Conservation (phyloP, 805 yeast species). For the Candida maesae region DNA sequence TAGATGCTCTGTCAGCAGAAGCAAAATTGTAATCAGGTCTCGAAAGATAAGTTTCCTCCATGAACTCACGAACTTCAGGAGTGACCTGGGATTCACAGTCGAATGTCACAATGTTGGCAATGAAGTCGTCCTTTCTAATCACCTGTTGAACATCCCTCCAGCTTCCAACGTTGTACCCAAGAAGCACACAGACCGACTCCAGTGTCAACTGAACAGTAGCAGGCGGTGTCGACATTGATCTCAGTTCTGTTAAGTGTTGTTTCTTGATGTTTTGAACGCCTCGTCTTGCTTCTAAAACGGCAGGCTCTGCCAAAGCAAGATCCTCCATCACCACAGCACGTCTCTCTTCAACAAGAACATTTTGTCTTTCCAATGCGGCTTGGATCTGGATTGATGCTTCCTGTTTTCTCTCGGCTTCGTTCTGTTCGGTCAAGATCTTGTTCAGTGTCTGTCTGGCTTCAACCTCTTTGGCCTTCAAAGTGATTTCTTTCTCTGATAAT, state of each 20-base stretch:
- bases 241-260: slow-evolving; percentile 82
- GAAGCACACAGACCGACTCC: slow-evolving; percentile 82
- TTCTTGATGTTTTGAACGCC: slow-evolving; percentile 94
- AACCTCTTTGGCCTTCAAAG: slow-evolving; percentile 50
- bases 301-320: slow-evolving; percentile 77
- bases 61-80: slow-evolving; percentile 44
- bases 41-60: slow-evolving; percentile 59
- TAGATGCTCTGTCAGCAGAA: slow-evolving; percentile 81
- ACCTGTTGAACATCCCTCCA: slow-evolving; percentile 85
- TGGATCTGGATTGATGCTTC: slow-evolving; percentile 81
- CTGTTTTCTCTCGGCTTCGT: slow-evolving; percentile 86
- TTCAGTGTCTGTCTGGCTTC: slow-evolving; percentile 72
- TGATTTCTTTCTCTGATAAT: slow-evolving; percentile 49
- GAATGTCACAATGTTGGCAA: slow-evolving; percentile 73
- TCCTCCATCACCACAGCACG: slow-evolving; percentile 54
- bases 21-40: slow-evolving; percentile 65
- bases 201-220: slow-evolving; percentile 77
- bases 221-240: slow-evolving; percentile 91
- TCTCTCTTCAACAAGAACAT: slow-evolving; percentile 52
- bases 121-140: slow-evolving; percentile 85
- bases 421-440: slow-evolving; percentile 77
- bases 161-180: slow-evolving; percentile 59
- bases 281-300: slow-evolving; percentile 74
- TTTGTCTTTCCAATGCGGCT: slow-evolving; percentile 64
- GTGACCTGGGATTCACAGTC: slow-evolving; percentile 59